Base-by-base conservation (phyloP, 495 filamentous ascomycete genomes). In the Talaromyces stipitatus region DNA sequence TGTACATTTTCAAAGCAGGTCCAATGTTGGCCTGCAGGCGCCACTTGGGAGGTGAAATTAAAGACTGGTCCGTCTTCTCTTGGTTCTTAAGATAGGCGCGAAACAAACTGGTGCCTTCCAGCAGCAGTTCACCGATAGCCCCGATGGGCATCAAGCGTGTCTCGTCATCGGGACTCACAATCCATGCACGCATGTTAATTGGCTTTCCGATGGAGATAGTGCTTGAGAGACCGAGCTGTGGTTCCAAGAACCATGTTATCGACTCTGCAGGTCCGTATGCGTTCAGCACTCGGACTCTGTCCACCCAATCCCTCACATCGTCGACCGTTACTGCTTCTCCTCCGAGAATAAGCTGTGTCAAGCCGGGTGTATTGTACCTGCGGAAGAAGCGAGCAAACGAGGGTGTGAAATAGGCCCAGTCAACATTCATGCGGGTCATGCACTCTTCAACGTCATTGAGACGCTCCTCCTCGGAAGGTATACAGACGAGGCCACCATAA, bases 101-200 rank as follows among this genome's bases (percentile, higher is more conserved):
- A 2, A 69, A 76, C 2, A 82, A 64, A 20, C 74, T 63, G 1
- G 77, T 73, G 0, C 80, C 80, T 65, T 81, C 78, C 33, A 85
- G 70, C 16, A 79, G 50, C 29, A 84, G 66, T 62, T 85, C 81
- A n/a, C 81, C 82, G 2, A 79, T 66, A 1, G 64, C 61, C 4
- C 82, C 81, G 22, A 82, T 61, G 0, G 79, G 78, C 16, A 73
- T 62, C 3, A 83, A 71, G 1, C 61, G 60, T 48, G 80, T 62
- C 54, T 77, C 72, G 60, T 83, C 66, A 5, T 61, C 57, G 0
- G 78, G 70, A 43, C 80, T 70, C 2, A 79, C 75, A 52, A 84
- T 69, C 81, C 81, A 85, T 12, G 28, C 24, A 1, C 56, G 46
- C 20, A 58, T 56, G 24, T 58, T 54, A 8, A 14, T 29, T 0